phyloP scores from a whole-genome alignment of 495 filamentous ascomycete species.

The Letharia columbiana region DNA sequence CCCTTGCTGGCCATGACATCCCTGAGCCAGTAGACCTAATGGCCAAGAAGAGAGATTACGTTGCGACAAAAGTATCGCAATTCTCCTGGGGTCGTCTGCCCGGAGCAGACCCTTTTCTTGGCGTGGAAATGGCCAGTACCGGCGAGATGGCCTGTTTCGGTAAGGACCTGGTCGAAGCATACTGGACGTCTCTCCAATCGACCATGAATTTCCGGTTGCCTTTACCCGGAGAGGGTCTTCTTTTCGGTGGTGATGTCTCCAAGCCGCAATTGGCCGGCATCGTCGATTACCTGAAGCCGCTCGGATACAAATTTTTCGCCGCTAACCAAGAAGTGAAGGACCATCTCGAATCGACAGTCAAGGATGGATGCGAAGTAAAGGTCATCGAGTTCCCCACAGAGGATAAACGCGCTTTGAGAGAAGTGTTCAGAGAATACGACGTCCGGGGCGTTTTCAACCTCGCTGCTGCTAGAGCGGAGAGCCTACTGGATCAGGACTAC shows the following conservation, averaged over 20 bases:
- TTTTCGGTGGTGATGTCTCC: conserved; percentile 77
- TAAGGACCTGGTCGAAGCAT: conserved; percentile 88
- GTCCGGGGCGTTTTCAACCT: conserved; percentile 95
- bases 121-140: conserved; percentile 94
- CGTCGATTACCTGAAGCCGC: conserved; percentile 74
- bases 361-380: conserved; percentile 58
- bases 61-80: conserved; percentile 95
- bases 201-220: conserved; percentile 99
- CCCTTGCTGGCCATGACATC: conserved; percentile 77
- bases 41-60: conserved; percentile 76
- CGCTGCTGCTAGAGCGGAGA: conserved; percentile 73
- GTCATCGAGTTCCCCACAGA: conserved; percentile 95
- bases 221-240: conserved; percentile 83
- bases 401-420: conserved; percentile 88
- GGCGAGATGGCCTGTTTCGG: conserved; percentile 99
- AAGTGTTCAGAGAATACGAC: conserved; percentile 95
- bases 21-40: conserved; percentile 85
- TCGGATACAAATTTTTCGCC: conserved; percentile 90
- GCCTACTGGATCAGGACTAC: conserved; percentile 84
- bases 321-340: conserved; percentile 71
- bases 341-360: conserved; percentile 62
- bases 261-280: conserved; percentile 61
- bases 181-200: conserved; percentile 92
- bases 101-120: conserved; percentile 93
- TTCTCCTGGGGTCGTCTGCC: conserved; percentile 99